Evolutionary conservation across 306 rosid species (phyloP), one percentile per base, ranked within the genome.

Genomic region (Prunus padus): DNA sequence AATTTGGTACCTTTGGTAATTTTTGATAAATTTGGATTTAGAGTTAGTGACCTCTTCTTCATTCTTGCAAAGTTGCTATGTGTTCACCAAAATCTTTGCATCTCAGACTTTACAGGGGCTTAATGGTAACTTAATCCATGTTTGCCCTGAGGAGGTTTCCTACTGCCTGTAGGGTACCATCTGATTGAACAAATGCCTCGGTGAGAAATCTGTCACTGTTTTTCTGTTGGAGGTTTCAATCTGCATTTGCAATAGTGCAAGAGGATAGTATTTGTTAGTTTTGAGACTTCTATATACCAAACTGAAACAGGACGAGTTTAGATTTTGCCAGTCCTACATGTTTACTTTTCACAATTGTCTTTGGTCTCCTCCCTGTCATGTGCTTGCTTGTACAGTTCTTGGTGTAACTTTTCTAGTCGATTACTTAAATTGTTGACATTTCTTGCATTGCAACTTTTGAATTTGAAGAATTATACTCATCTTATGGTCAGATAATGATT

Each of bases 401-500:
- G 9, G 50, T 20, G 54, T 71, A 6, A 40, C 4, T 20, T 72
- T 23, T 54, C 20, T 61, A 28, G 10, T 40, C 40, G 15, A 72
- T 4, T 22, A 9, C 44, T 71, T 71, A 14, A 20, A 37, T 15
- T 37, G 54, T 19, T 56, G 22, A 4, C 15, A 13, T 51, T 1
- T 11, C 49, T 18, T 26, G 73, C 46, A 10, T 69, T 49, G 16
- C 11, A 51, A 28, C 46, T 1, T 28, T 11, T 13, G 5, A 13
- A 18, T 5, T 25, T 67, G 50, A 51, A 16, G 57, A 19, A 46
- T 49, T 26, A 49, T 70, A 16, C 63, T 30, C 12, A 13, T 52
- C n/a, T 37, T 31, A 51, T 55, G 50, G 22, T 68, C 45, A 13
- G 19, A 40, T 33, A 37, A 15, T 64, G 74, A 80, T 67, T 65